These are phyloP conservation scores for Ulmus americana DNA, from an alignment of 331 rosid species.

Conservation along the genomic window DNA sequence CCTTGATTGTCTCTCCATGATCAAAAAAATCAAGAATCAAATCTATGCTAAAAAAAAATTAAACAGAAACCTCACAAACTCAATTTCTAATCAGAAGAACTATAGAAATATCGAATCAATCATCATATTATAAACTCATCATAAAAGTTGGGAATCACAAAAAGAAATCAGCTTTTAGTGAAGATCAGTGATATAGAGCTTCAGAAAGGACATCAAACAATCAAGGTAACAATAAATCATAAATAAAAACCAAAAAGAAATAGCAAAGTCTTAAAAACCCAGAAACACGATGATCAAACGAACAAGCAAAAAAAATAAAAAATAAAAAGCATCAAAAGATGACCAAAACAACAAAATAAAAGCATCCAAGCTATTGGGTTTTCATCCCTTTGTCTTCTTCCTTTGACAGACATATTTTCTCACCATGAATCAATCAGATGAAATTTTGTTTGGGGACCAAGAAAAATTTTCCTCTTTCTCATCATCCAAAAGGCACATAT, in stretches of 20 bases:
- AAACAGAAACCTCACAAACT: background rate
- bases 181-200: background rate
- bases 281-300: slow-evolving; percentile 14
- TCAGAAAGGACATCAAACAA: background rate
- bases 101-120: background rate
- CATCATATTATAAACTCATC: slow-evolving; percentile 2
- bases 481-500: background rate
- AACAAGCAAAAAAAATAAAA: slow-evolving; percentile 4
- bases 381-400: background rate
- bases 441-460: slow-evolving; percentile 11
- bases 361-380: background rate
- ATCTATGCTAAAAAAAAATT: too few species aligned
- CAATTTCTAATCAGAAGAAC: background rate
- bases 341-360: background rate
- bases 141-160: background rate
- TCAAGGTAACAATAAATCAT: background rate
- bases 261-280: slow-evolving; percentile 9
- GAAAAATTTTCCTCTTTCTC: slow-evolving; percentile 1
- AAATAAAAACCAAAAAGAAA: background rate
- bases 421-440: slow-evolving; percentile 18
- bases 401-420: slow-evolving; percentile 6
- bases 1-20: too few species aligned
- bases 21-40: too few species aligned
- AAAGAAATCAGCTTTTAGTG: background rate
- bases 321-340: background rate